Percentiles rank a stretch among this genome's conserved stretches.
These are phyloP conservation scores for Gracilaria vermiculophylla DNA, from an alignment of 23 red algal species.

Conservation along the genomic window DNA sequence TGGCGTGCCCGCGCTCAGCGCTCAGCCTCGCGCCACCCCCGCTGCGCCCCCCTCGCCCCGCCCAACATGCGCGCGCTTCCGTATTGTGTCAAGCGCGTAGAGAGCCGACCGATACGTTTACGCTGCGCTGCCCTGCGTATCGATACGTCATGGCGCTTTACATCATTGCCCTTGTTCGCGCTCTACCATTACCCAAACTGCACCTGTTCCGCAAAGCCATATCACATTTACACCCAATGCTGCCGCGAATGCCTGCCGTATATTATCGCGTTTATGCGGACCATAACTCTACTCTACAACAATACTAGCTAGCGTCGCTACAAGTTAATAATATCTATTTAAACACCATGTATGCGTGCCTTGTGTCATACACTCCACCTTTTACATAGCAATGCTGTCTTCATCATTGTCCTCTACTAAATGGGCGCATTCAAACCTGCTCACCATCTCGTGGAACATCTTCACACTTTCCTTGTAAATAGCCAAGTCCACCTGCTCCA, in stretches of 20 bases:
- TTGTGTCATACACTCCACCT: not conserved
- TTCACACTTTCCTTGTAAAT: constrained; percentile 53
- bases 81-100: not conserved
- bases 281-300: no score
- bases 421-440: constrained; percentile 31
- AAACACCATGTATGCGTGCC: not conserved
- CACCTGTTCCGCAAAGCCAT: no score
- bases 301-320: no score
- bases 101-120: not conserved
- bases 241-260: no score
- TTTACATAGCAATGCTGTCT: constrained; percentile 33
- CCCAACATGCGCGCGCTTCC: not conserved
- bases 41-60: no score
- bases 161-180: not conserved
- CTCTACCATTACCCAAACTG: no score
- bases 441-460: constrained; percentile 54
- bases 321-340: not conserved
- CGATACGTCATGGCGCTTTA: not conserved
- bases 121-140: not conserved
- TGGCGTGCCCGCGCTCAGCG: no score
- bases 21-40: no score
- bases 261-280: no score
- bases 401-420: constrained; percentile 31
- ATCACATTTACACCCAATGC: no score
- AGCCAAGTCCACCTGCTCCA: constrained; percentile 48